These are phyloP conservation scores for Coelastrella sp. DNA, from an alignment of 139 green algal genomes.

Conservation along the genomic window DNA sequence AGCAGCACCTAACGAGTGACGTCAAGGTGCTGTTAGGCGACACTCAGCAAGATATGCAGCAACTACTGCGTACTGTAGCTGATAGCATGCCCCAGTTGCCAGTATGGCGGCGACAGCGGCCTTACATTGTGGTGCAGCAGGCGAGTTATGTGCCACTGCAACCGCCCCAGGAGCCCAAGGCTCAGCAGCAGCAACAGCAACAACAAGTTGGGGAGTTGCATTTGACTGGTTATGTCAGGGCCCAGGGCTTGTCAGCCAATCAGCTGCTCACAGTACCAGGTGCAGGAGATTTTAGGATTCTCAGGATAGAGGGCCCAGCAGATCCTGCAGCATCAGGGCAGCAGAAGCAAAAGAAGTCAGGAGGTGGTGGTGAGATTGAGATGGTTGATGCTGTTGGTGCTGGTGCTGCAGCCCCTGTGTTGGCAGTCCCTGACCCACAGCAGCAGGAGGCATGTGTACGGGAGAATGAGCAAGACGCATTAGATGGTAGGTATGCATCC, in stretches of 20 bases:
- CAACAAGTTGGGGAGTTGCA: constrained; percentile 55
- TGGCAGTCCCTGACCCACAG: constrained; percentile 62
- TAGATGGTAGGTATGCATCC: constrained; percentile 14
- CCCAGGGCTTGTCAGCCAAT: constrained; percentile 75
- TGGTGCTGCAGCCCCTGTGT: constrained; percentile 39
- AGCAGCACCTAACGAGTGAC: constrained; percentile 51
- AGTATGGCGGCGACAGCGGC: constrained; percentile 81
- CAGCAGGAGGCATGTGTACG: constrained; percentile 69
- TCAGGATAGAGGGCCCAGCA: constrained; percentile 61
- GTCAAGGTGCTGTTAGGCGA: constrained; percentile 32
- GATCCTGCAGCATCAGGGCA: constrained; percentile 53
- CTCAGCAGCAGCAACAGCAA: constrained; percentile 25
- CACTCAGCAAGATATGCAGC: constrained; percentile 34
- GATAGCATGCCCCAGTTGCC: constrained; percentile 66
- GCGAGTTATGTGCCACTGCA: constrained; percentile 52
- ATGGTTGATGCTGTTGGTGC: constrained; percentile 22
- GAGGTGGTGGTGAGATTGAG: constrained; percentile 52
- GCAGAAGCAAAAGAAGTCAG: constrained; percentile 6
- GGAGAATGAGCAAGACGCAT: constrained; percentile 74
- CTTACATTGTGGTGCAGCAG: constrained; percentile 74
- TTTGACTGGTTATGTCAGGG: constrained; percentile 79
- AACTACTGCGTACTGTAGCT: constrained; percentile 77
- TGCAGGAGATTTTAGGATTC: constrained; percentile 85
- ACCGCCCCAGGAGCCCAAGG: constrained; percentile 21
- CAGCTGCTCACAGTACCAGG: constrained; percentile 83